Percentiles rank a stretch among this genome's conserved stretches.
Conservation (phyloP, 2,329 filamentous ascomycete genomes). For the Aspergillus vadensis region DNA sequence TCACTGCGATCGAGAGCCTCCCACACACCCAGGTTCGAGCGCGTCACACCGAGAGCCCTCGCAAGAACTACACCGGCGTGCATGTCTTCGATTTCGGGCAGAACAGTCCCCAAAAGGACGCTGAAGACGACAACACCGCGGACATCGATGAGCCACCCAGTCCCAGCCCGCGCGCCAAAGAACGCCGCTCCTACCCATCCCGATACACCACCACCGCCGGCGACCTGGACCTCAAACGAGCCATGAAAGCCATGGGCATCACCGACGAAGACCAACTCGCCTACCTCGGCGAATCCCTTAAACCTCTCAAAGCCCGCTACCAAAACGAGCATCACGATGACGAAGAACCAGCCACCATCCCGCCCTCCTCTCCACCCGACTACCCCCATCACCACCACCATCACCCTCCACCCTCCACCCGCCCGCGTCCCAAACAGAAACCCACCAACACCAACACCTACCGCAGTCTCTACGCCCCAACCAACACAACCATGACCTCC, state of each 20-base stretch:
- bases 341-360: slow-evolving; percentile 19
- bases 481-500: slow-evolving; percentile 30
- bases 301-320: slow-evolving; percentile 16
- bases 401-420: slow-evolving; percentile 23
- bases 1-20: slow-evolving; percentile 32
- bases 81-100: slow-evolving; percentile 30
- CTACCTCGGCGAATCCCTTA: slow-evolving; percentile 25
- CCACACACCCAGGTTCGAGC: slow-evolving; percentile 23
- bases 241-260: slow-evolving; percentile 25
- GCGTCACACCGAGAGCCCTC: slow-evolving; percentile 30
- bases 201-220: slow-evolving; percentile 15
- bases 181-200: slow-evolving; percentile 21
- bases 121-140: slow-evolving; percentile 29
- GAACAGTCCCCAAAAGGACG: slow-evolving; percentile 22
- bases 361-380: slow-evolving; percentile 38
- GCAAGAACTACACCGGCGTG: slow-evolving; percentile 33
- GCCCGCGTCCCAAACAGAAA: slow-evolving; percentile 25
- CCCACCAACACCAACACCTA: slow-evolving; percentile 24
- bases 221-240: slow-evolving; percentile 28
- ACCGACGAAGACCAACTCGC: slow-evolving; percentile 32
- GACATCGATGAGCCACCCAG: slow-evolving; percentile 38
- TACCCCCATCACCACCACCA: slow-evolving; percentile 20
- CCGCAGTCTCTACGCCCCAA: slow-evolving; percentile 27
- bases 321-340: slow-evolving; percentile 8
- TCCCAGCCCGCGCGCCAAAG: slow-evolving; percentile 39